phyloP scores from a whole-genome alignment of 2,329 filamentous ascomycete species.

The Neofusicoccum kwambonambiense region DNA sequence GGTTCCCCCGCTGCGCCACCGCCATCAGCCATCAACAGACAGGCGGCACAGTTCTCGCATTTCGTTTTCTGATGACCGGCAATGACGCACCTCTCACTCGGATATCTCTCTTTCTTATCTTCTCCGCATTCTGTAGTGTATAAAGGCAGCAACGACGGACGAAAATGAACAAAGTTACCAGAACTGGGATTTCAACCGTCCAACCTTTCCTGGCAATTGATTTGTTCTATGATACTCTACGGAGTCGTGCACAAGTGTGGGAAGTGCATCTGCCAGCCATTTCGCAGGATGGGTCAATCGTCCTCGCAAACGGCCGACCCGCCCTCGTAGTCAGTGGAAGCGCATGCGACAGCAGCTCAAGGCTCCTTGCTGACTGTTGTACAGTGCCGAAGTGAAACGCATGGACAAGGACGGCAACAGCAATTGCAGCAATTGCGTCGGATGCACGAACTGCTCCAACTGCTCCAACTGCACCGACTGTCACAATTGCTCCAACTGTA shows the following conservation, averaged over 20 bases:
- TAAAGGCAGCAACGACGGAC: not conserved
- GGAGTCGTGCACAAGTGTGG: no score
- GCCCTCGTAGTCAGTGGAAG: not conserved
- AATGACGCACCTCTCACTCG: not conserved
- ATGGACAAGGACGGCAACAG: not conserved
- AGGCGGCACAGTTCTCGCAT: not conserved
- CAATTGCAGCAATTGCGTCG: conserved; percentile 4
- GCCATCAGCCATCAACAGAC: not conserved
- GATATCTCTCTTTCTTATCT: not conserved
- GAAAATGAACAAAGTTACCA: not conserved
- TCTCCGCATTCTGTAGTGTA: not conserved
- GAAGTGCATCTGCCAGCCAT: no score
- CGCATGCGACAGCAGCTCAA: no score
- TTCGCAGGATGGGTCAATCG: not conserved
- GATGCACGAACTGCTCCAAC: not conserved
- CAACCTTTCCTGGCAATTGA: no score
- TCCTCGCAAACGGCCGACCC: not conserved
- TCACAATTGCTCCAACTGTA: not conserved
- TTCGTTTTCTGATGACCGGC: not conserved
- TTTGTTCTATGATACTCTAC: no score
- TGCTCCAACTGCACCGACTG: conserved; percentile 7
- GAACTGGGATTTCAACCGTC: no score
- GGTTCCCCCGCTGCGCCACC: not conserved
- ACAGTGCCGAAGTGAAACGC: no score
- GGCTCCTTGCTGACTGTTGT: no score